Evolutionary conservation across 805 yeast genomes (phyloP), one percentile per base, ranked within the genome.

Genomic region (Starmerella bacillaris): DNA sequence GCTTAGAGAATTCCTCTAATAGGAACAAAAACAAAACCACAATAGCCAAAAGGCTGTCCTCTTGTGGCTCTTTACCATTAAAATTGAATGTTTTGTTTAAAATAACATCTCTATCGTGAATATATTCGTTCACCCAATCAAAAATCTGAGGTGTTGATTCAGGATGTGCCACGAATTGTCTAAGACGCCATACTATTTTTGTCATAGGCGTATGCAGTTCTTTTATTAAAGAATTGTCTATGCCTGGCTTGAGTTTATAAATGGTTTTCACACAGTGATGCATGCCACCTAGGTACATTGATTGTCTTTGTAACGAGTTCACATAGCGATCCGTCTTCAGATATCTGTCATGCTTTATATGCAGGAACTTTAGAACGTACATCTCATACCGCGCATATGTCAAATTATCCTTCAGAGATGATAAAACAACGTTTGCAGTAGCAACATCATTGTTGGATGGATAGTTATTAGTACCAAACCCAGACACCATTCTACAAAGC

Each of bases 191-290:
- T 6, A 30, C 18, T 18, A 32, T 22, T 1, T 24, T 16, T 18
- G 11, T n/a, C 7, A 37, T 31, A 4, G 28, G 30, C 3, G 5
- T 8, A n/a, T 33, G 26, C n/a, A 41, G 27, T 16, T 21, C 21
- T 4, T 5, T 8, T 6, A 41, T 21, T 4, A 37, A 27, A 5
- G 6, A 7, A 11, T 17, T 27, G 27, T 21, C 16, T 21, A 8
- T 21, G 12, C 7, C 19, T 3, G 24, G 32, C n/a, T 22, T 11
- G 8, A 31, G 54, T 21, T 63, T 61, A 64, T 70, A 63, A 48
- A 74, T 77, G 61, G 75, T 74, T 39, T 72, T 77, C 8, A 74
- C 68, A 11, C 84, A 74, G 31, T 74, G 65, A 40, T 69, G 59
- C 43, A 79, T 57, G 1, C 86, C 86, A 34, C 76, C 75, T 28